These are phyloP conservation scores for Deinandra increscens DNA, from an alignment of 129 eudicot genomes.

Conservation along the genomic window DNA sequence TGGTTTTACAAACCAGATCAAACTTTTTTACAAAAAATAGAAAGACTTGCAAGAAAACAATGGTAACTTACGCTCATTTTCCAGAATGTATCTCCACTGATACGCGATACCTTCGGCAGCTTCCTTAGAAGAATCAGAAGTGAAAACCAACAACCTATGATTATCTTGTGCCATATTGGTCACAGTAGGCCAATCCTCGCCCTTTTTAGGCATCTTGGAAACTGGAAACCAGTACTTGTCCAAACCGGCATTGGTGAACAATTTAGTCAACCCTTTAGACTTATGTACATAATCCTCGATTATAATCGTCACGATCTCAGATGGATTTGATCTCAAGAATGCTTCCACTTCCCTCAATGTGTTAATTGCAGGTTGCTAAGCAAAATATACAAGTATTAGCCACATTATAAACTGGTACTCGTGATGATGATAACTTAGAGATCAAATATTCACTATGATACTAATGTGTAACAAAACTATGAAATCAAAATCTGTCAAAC, in stretches of 20 bases:
- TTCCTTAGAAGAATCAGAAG: constrained; percentile 94
- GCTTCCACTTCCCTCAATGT: constrained; percentile 97
- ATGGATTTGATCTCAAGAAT: constrained; percentile 69
- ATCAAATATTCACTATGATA: neutral
- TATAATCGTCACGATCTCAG: constrained; percentile 86
- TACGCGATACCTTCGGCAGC: constrained; percentile 85
- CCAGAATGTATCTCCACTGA: constrained; percentile 95
- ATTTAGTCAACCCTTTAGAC: constrained; percentile 70
- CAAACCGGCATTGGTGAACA: constrained; percentile 76
- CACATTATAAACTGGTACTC: neutral
- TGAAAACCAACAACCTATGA: constrained; percentile 75
- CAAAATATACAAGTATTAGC: constrained; percentile 5
- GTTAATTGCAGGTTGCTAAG: constrained; percentile 88
- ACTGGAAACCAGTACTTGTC: constrained; percentile 89
- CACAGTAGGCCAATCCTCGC: constrained; percentile 92
- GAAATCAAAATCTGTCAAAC: too few species aligned
- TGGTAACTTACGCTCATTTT: constrained; percentile 72
- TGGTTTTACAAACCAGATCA: too few species aligned
- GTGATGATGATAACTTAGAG: too few species aligned
- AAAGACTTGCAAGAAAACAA: too few species aligned
- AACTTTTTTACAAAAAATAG: too few species aligned
- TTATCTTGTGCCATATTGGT: constrained; percentile 76
- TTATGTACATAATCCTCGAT: constrained; percentile 93
- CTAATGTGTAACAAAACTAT: too few species aligned
- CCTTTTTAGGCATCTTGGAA: constrained; percentile 86